Evolutionary conservation across 768 basidiomycete genomes (phyloP), one percentile per base, ranked within the genome.

Genomic region (Mrakia gelida): DNA sequence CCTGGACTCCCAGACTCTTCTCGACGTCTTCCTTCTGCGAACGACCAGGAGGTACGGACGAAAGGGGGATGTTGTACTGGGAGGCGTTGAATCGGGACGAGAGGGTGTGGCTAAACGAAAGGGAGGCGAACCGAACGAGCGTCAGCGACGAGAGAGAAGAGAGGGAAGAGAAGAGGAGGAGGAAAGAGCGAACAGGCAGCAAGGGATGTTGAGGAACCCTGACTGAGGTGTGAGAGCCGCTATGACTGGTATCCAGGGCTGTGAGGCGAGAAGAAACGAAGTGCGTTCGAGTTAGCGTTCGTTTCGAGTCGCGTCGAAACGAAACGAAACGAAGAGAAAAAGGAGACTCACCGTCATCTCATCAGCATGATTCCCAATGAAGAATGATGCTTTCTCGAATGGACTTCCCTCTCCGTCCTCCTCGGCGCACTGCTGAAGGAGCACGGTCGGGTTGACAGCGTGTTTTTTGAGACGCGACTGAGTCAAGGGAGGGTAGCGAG

Each of bases 321-420:
- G 45, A 45, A 13, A 10, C 2, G 2, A 10, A 45, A 65, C 9
- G 49, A 11, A 38, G 21, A n/a, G 32, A 52, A 54, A n/a, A 16
- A 30, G 16, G n/a, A 9, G 32, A 71, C 83, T 78, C 49, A 85
- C 84, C 18, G 95, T 95, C 26, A 98, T 87, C 81, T 98, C 96
- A 85, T 98, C 96, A 0, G 95, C 92, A 84, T 98, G 96, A 85
- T 98, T 98, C 13, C 92, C 94, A 71, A 98, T 92, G 77, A 98
- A 85, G 85, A 97, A 98, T 3, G 87, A 84, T 0, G 87, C 89
- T 0, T 86, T 85, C 11, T 81, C 82, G 72, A 89, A 83, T 71
- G 83, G 83, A 38, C 85, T 81, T 3, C 73, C 62, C 8, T 79
- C 79, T 73, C 83, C 84, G 83, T 56, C 83, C 1, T 82, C 83